A percentile compares a stretch with the other conserved stretches of the same genome.
Evolutionary conservation across 2,329 filamentous ascomycete genomes (phyloP).

Genomic region (Knufia petricola): DNA sequence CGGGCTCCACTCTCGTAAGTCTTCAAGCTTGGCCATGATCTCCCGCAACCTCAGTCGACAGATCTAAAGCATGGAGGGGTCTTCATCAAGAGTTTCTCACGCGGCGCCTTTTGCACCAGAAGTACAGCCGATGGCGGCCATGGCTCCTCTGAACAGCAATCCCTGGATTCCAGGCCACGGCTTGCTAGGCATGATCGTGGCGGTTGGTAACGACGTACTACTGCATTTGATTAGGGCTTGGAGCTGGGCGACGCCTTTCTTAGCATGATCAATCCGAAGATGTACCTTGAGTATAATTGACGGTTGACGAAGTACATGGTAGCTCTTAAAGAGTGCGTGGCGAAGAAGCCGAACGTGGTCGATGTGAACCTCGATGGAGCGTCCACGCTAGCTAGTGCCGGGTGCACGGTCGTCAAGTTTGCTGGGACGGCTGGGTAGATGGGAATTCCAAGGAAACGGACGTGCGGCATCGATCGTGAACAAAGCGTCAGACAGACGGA

Average conservation of each 20-base stretch:
- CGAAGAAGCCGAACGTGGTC: slow-evolving; percentile 1
- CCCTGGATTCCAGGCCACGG: slow-evolving; percentile 12
- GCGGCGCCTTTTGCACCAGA: slow-evolving; percentile 8
- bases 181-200: slow-evolving; percentile 11
- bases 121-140: slow-evolving; percentile 1
- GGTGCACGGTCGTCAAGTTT: slow-evolving; percentile 10
- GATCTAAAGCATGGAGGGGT: slow-evolving; percentile 9
- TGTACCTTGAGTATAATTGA: slow-evolving; percentile 8
- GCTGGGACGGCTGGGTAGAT: slow-evolving; percentile 1
- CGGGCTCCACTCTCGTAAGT: slow-evolving; percentile 10
- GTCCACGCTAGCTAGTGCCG: not conserved
- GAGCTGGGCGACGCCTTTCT: slow-evolving; percentile 10
- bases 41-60: slow-evolving; percentile 9
- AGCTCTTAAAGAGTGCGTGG: not conserved
- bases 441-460: not conserved
- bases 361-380: slow-evolving; percentile 8
- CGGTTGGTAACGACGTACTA: not conserved
- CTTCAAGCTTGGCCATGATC: slow-evolving; percentile 10
- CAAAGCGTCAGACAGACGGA: slow-evolving; percentile 6
- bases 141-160: slow-evolving; percentile 11
- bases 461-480: no score
- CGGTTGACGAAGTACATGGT: slow-evolving; percentile 11
- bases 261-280: slow-evolving; percentile 11
- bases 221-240: not conserved
- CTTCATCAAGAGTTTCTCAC: slow-evolving; percentile 13